Evolutionary conservation across 164 flowering plant genomes (phyloP).

Genomic region (grape (Vitis vinifera)): ASM3070453v1 NC_081808.1:25047501-25048000

Average conservation of each 20-base stretch:
- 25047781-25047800: constrained; percentile 16
- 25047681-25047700: constrained; percentile 22
- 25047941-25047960: constrained; percentile 8
- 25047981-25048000: constrained; percentile 14
- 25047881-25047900: constrained; percentile 11
- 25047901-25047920: constrained; percentile 17
- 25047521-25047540: constrained; percentile 2
- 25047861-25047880: constrained; percentile 22
- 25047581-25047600: not conserved
- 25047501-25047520: not conserved
- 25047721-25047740: constrained; percentile 13
- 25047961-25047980: constrained; percentile 24
- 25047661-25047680: constrained; percentile 9
- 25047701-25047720: constrained; percentile 22
- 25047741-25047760: constrained; percentile 17
- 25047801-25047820: constrained; percentile 17
- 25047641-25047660: constrained; percentile 11
- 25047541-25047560: not conserved
- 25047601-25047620: constrained; percentile 13
- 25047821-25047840: constrained; percentile 7
- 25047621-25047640: constrained; percentile 11
- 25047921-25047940: not conserved
- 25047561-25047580: not conserved
- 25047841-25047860: constrained; percentile 36
- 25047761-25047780: constrained; percentile 21